Evolutionary conservation across 441 rosid species (phyloP).

Genomic region (Theobroma grandiflorum): DNA sequence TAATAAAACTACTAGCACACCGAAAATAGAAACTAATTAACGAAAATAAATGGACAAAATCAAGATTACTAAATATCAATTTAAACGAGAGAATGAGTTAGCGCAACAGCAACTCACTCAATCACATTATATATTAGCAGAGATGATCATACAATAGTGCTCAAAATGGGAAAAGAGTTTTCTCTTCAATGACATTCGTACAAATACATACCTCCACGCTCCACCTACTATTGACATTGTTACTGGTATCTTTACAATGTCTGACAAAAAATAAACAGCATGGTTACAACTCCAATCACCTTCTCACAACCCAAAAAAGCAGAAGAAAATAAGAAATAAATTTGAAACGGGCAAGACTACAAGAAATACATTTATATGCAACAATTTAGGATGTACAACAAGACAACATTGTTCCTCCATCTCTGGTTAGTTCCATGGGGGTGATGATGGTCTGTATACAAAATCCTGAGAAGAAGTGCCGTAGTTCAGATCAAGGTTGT

Average conservation of each 20-base stretch:
- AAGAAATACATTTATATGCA: conserved; percentile 50
- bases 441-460: conserved; percentile 81
- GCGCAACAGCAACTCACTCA: neutral
- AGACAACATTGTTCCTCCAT: conserved; percentile 21
- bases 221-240: conserved; percentile 39
- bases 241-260: conserved; percentile 27
- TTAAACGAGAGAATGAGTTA: neutral
- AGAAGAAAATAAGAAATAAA: conserved; percentile 3
- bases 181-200: neutral
- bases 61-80: neutral
- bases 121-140: conserved; percentile 3
- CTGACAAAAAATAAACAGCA: conserved; percentile 22
- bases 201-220: conserved; percentile 28
- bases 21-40: too few species aligned
- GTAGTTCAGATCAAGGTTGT: conserved; percentile 85
- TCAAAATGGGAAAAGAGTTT: neutral
- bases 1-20: too few species aligned
- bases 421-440: conserved; percentile 76
- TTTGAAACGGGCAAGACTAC: conserved; percentile 16
- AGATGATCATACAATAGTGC: neutral
- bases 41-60: neutral
- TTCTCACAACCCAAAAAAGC: conserved; percentile 9
- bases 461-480: conserved; percentile 83
- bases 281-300: conserved; percentile 35
- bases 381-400: conserved; percentile 61